Evolutionary conservation across 2,329 filamentous ascomycete species (phyloP).

Genomic region (Trichoderma harzianum): DNA sequence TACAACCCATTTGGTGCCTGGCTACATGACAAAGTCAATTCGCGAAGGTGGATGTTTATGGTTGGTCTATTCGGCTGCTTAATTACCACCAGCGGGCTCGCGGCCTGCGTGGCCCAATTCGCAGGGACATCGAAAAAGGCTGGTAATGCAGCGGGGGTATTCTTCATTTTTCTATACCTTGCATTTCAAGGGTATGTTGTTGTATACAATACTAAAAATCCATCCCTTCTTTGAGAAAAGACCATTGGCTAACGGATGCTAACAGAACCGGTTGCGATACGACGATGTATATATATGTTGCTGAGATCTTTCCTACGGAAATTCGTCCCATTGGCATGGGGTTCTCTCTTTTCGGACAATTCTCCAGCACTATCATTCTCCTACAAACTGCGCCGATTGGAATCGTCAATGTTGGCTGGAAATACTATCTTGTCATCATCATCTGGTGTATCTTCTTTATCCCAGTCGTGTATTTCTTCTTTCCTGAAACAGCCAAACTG

Average conservation of each 20-base stretch:
- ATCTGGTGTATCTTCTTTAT: neutral
- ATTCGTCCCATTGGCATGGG: neutral
- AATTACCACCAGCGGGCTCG: neutral
- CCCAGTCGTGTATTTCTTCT: neutral
- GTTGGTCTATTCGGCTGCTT: neutral
- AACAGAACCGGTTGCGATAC: neutral
- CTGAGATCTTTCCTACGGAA: neutral
- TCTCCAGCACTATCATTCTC: neutral
- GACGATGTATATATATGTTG: neutral
- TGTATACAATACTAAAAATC: neutral
- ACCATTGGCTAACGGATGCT: neutral
- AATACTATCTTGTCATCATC: neutral
- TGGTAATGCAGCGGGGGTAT: neutral
- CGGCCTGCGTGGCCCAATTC: neutral
- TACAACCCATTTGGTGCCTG: neutral
- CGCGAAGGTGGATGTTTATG: neutral
- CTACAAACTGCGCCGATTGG: neutral
- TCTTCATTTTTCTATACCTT: neutral
- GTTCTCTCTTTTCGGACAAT: neutral
- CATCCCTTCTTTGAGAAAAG: neutral
- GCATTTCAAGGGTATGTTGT: neutral
- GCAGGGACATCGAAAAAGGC: neutral
- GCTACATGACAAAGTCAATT: neutral
- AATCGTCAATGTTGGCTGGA: neutral
- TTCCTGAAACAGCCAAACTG: neutral